Conservation (phyloP, 805 yeast genomes). For the Starmerella gropengiesseri region DNA sequence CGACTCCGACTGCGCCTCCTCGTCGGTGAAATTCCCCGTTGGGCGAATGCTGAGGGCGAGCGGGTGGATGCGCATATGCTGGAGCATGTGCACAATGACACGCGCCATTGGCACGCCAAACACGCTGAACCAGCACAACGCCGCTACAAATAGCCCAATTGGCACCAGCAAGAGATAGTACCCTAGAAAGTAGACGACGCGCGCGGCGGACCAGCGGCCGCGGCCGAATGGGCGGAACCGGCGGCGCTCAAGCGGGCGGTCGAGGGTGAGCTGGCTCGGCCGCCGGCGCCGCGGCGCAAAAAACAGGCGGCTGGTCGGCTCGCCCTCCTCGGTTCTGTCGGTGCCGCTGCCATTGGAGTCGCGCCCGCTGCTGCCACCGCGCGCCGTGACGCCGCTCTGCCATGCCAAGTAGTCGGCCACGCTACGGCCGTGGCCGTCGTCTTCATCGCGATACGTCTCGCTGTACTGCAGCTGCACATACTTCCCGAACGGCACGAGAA, state of each 20-base stretch:
- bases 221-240: slow-evolving; percentile 66
- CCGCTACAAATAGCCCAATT: slow-evolving; percentile 41
- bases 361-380: slow-evolving; percentile 28
- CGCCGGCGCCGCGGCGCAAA: slow-evolving; percentile 47
- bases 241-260: slow-evolving; percentile 6
- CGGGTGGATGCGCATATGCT: slow-evolving; percentile 82
- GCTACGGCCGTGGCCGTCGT: slow-evolving; percentile 77
- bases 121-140: slow-evolving; percentile 68
- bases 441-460: slow-evolving; percentile 73
- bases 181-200: slow-evolving; percentile 61
- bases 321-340: slow-evolving; percentile 8
- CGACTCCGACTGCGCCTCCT: slow-evolving; percentile 32
- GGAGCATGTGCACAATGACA: slow-evolving; percentile 52
- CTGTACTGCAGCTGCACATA: slow-evolving; percentile 70
- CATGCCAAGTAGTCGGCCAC: slow-evolving; percentile 77
- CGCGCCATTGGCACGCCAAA: slow-evolving; percentile 92
- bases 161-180: slow-evolving; percentile 68
- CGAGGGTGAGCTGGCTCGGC: slow-evolving; percentile 16
- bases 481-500: slow-evolving; percentile 69
- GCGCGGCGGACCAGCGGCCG: slow-evolving; percentile 80
- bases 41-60: slow-evolving; percentile 69
- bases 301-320: slow-evolving; percentile 41
- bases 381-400: slow-evolving; percentile 40
- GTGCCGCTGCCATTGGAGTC: no score
- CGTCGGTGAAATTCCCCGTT: slow-evolving; percentile 27